These are phyloP conservation scores for Stentor roeselii DNA, from an alignment of 73 alveolate species.

Conservation along the genomic window DNA sequence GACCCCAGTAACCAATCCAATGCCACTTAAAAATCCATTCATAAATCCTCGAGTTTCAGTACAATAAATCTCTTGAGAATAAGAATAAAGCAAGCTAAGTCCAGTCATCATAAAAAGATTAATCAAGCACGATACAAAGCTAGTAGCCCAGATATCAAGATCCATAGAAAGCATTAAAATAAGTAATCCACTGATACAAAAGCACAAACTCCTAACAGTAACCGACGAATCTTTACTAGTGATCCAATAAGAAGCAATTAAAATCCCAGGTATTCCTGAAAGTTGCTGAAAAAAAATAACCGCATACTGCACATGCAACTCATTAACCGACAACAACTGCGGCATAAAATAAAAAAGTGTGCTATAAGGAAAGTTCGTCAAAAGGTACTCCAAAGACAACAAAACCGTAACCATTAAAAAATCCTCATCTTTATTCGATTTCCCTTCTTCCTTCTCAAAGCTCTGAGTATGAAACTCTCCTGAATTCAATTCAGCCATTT, in stretches of 20 bases:
- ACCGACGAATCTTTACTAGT: background rate
- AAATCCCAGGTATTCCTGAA: slow-evolving; percentile 6
- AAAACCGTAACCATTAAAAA: background rate
- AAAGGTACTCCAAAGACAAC: background rate
- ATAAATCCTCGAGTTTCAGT: background rate
- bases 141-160: background rate
- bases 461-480: background rate
- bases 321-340: background rate
- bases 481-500: background rate
- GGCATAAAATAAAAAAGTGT: slow-evolving; percentile 1
- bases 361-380: background rate
- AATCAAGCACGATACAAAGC: background rate
- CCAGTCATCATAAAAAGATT: background rate
- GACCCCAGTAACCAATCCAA: background rate
- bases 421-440: background rate
- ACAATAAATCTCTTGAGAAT: background rate
- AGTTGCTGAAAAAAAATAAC: slow-evolving; percentile 11
- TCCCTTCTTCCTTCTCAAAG: background rate
- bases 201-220: background rate
- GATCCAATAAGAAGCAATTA: background rate
- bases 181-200: background rate
- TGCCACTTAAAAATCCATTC: background rate
- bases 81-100: background rate
- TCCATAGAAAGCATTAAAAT: background rate
- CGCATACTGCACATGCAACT: background rate